A percentile compares a stretch with the other conserved stretches of the same genome.
Conservation (phyloP, 2,329 filamentous ascomycete genomes). For the Cordyceps farinosa region DNA sequence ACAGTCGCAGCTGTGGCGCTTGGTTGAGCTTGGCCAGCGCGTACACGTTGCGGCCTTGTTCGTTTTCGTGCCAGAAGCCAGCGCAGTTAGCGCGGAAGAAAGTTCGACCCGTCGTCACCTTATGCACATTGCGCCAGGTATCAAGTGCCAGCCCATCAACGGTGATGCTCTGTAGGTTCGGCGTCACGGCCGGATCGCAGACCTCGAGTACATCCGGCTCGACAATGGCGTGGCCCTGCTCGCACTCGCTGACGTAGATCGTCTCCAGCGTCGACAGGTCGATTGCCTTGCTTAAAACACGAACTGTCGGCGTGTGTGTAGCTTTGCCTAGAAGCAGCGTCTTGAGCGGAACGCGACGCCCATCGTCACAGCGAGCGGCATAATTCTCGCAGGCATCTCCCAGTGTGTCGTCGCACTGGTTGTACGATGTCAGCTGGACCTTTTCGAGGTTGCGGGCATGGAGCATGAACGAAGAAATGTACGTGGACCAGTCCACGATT, state of each 20-base stretch:
- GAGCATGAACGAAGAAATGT: neutral
- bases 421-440: neutral
- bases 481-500: neutral
- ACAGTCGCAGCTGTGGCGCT: neutral
- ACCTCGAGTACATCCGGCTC: neutral
- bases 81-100: neutral
- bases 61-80: neutral
- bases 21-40: neutral
- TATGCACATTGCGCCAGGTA: neutral
- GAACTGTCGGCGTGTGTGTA: neutral
- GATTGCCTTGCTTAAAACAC: neutral
- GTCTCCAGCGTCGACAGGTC: neutral
- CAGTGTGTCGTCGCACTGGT: neutral
- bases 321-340: neutral
- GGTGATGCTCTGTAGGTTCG: neutral
- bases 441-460: neutral
- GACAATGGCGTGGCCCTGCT: neutral
- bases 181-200: neutral
- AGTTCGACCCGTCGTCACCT: neutral
- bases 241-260: neutral
- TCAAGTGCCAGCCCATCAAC: neutral
- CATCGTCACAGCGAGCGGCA: neutral
- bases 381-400: neutral
- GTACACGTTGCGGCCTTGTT: neutral
- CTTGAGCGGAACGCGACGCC: neutral